Base-by-base conservation (phyloP, 2,329 filamentous ascomycete species). In the Fusarium brachygibbosum region DNA sequence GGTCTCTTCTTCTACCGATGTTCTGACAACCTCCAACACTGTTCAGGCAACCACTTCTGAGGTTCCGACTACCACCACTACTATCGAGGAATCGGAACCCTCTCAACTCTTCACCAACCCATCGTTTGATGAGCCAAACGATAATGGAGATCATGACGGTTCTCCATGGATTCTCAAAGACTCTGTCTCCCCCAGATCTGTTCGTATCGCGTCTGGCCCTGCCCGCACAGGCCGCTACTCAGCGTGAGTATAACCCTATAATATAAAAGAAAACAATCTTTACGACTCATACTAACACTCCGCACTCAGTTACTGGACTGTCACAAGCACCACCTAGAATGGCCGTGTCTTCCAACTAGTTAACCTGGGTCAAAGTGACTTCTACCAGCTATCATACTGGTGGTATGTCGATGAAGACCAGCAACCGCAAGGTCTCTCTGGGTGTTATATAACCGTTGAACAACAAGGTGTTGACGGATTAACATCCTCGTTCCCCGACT, bases 361-460 rank as follows among this genome's bases (percentile, higher is more conserved):
- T 11, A 1, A 2, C 11, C 4, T 53, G 2, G 50, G 25, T 11
- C 3, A 1, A 2, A 11, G 2, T 16, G 0, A 16, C n/a, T 1
- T 12, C 13, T 42, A 53, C 28, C 32, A 5, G 3, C 5, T 53
- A 14, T 32, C 50, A 2, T 53, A 53, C 35, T 53, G 37, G 50
- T 34, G 37, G 28, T 42, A 42, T 6, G 9, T 53, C 16, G 50
- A 53, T 16, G 37, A 41, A 14, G 19, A n/a, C 11, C 4, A 23
- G 3, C 49, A 52, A 7, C 49, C 37, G 5, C 25, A 23, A 4
- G 17, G 13, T 11, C 2, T 25, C 6, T 9, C 21, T 17, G 2
- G 6, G 13, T 52, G 49, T 14, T 52, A 41, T 11, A 52, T 42
- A 4, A 0, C 1, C 4, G 28, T 52, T 14, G 16, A 3, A 0